These are phyloP conservation scores for Kwoniella botswanensis DNA, from an alignment of 768 basidiomycete species.

Conservation along the genomic window DNA sequence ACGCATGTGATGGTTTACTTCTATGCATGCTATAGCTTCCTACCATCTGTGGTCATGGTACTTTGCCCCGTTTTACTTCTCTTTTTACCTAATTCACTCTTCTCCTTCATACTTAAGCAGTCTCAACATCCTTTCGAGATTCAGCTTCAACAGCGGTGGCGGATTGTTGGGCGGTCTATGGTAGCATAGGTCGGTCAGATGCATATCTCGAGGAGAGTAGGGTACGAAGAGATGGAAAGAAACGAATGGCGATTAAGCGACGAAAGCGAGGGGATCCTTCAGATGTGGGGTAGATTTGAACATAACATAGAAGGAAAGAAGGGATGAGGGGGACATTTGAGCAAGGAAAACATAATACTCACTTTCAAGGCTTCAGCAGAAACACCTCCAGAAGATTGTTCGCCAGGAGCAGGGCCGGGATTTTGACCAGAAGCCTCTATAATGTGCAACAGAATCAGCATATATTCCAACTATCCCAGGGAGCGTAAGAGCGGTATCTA, in stretches of 20 bases:
- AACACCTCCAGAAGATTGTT: conserved; percentile 17
- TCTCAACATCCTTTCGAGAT: conserved; percentile 38
- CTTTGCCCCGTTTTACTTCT: not conserved
- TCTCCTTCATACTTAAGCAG: not conserved
- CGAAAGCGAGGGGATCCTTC: no score
- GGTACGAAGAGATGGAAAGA: not conserved
- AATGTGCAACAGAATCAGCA: not conserved
- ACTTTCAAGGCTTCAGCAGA: conserved; percentile 28
- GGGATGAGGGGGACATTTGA: no score
- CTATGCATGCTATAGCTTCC: not conserved
- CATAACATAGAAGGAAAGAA: not conserved
- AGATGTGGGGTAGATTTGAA: not conserved
- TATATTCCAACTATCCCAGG: not conserved
- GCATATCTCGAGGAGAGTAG: not conserved
- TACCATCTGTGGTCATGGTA: not conserved
- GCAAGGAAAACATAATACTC: not conserved
- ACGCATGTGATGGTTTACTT: not conserved
- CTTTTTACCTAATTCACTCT: not conserved
- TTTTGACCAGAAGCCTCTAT: conserved; percentile 7
- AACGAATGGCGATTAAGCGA: not conserved
- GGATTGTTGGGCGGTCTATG: conserved; percentile 25
- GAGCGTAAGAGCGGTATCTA: no score
- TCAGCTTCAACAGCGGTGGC: conserved; percentile 28
- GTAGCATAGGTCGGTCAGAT: not conserved
- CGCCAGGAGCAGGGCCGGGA: conserved; percentile 16